Base-by-base conservation (phyloP, 805 yeast species). In the Yarrowia sp. region DNA sequence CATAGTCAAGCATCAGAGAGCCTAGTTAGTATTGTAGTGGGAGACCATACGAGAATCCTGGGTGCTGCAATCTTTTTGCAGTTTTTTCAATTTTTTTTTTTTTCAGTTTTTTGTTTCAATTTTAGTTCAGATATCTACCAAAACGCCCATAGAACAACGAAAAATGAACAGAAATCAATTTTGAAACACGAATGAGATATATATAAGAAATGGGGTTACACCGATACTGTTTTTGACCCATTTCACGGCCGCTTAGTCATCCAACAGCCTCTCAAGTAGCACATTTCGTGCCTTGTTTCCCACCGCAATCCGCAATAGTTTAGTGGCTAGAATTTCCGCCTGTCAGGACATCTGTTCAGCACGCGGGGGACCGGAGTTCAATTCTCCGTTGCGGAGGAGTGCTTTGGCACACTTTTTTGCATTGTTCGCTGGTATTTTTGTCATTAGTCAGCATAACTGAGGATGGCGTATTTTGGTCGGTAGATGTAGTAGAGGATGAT, bases 251-350 rank as follows among this genome's bases (percentile, higher is more conserved):
- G 13, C 4, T 47, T 32, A 47, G 39, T 33, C 27, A 21, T 4
- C 56, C 1, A 22, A 19, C 9, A 0, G 2, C 29, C n/a, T 12
- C 19, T 16, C n/a, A n/a, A 14, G 13, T 12, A 6, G n/a, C 39
- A 21, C 39, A 21, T 19, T 12, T 14, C 3, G 25, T 32, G 39
- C 29, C 29, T 33, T 29, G 38, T 22, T 21, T 47, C 39, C 56
- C 56, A 47, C 56, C 44, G 29, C 16, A 29, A 24, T 47, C 38
- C 56, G 56, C 56, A 70, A 71, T 71, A 71, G 74, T 71, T 72
- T 72, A 72, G 73, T 72, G 75, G 75, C 73, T 70, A 72, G 74
- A 71, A 72, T 72, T 68, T 68, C 73, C 74, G 74, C 73, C 73
- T 72, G 74, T 72, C 74, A 71, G 65, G 12, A 44, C 51, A 8